Conservation (phyloP, 768 basidiomycete species). For the Boletus eberwhitei region DNA sequence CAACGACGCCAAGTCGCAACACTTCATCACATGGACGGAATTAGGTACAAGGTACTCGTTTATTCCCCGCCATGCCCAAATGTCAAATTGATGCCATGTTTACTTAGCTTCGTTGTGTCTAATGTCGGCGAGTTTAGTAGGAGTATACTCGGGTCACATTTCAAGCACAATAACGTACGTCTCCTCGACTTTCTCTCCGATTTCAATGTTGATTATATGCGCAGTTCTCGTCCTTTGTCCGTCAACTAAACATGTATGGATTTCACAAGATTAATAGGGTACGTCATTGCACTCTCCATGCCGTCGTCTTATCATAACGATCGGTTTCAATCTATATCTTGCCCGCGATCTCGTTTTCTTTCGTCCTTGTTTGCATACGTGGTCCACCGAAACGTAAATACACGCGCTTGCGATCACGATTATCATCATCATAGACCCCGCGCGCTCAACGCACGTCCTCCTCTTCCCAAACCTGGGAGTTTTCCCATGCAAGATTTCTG, state of each 20-base stretch:
- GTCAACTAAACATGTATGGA: conserved; percentile 95
- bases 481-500: conserved; percentile 83
- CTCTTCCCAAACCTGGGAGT: conserved; percentile 85
- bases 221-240: conserved; percentile 91
- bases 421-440: conserved; percentile 51
- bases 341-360: background rate
- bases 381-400: background rate
- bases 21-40: conserved; percentile 82
- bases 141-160: conserved; percentile 80
- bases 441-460: conserved; percentile 79
- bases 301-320: conserved; percentile 10
- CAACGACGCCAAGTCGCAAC: conserved; percentile 73
- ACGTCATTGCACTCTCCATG: conserved; percentile 23
- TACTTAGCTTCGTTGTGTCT: conserved; percentile 69
- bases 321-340: conserved; percentile 3
- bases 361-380: conserved; percentile 3
- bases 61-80: background rate
- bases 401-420: background rate
- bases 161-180: conserved; percentile 86
- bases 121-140: conserved; percentile 85
- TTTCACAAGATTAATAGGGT: conserved; percentile 93
- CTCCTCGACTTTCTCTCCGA: conserved; percentile 16
- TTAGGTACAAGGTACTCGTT: conserved; percentile 57
- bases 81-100: background rate
- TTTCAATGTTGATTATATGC: conserved; percentile 7